phyloP scores from a whole-genome alignment of 2,329 filamentous ascomycete genomes.

The Cryphonectria radicalis region DNA sequence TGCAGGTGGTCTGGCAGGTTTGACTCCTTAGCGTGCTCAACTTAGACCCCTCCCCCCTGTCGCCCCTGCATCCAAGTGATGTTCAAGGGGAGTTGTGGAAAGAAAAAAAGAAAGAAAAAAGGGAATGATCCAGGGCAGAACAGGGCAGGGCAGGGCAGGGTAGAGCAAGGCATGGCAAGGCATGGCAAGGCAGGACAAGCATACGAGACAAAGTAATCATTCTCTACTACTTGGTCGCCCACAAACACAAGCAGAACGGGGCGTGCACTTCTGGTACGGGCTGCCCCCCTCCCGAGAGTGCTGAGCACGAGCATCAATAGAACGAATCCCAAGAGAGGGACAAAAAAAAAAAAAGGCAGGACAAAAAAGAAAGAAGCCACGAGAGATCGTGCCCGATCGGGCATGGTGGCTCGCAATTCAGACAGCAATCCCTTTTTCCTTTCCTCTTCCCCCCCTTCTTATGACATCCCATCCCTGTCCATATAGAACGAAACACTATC shows the following conservation, averaged over 20 bases:
- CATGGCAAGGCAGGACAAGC: neutral
- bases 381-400: conserved; percentile 1
- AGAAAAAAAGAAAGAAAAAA: neutral
- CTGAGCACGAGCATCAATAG: conserved; percentile 1
- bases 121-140: neutral
- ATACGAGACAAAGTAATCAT: conserved; percentile 1
- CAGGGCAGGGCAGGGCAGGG: neutral
- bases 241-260: neutral
- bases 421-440: conserved; percentile 1
- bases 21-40: neutral
- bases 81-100: neutral
- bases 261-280: neutral
- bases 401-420: neutral
- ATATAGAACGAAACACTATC: conserved; percentile 5
- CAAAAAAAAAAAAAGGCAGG: neutral
- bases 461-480: conserved; percentile 11
- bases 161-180: neutral
- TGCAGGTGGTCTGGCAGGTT: neutral
- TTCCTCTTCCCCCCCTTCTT: neutral
- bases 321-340: neutral
- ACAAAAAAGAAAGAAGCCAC: neutral
- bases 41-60: conserved; percentile 1
- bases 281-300: neutral
- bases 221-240: neutral
- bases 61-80: conserved; percentile 8